Base-by-base conservation (phyloP, 2,329 filamentous ascomycete genomes). In the Claviceps maximensis region DNA sequence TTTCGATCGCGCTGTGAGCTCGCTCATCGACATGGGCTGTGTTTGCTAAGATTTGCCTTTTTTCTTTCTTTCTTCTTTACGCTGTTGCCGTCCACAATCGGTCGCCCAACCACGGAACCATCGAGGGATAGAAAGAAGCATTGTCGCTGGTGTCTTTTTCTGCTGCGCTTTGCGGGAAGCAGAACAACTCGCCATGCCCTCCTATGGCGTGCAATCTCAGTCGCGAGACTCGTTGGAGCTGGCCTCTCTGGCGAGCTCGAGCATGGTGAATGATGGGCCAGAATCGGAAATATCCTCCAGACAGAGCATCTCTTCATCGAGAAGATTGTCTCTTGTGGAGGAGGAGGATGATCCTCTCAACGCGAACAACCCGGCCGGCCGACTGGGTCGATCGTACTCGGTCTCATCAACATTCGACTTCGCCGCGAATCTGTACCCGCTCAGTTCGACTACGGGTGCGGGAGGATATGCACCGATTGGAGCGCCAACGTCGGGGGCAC, bases 361-460 rank as follows among this genome's bases (percentile, higher is more conserved):
- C 55, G 74, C 76, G 44, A 76, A 75, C 56, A 80, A 82, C 65
- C 73, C 72, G 51, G 80, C 73, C 31, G 58, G 58, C 23, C 53
- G 67, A 69, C 63, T 69, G 48, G 63, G 70, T 31, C 85, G 91
- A 57, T 86, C 88, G 19, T 95, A 91, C 70, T 96, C 90, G 12
- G 81, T 95, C 47, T 89, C 87, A 12, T 97, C 91, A 6, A 89
- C 87, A 52, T 98, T 98, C 69, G 91, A 97, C 71, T 96, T 96
- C 67, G 84, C 87, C n/a, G 82, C 86, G 54, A 94, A 89, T 61
- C 77, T 98, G 46, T 97, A 96, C 63, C 93, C 93, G 0, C 75
- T 98, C 49, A 93, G 89, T 50, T 89, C 90, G 47, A 91, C 88
- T 1, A 74, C 85, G 4, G 81, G 76, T 7, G 76, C 76, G 47